Evolutionary conservation across 2,329 filamentous ascomycete species (phyloP).

Genomic region (Calonectria pseudoreteaudii): DNA sequence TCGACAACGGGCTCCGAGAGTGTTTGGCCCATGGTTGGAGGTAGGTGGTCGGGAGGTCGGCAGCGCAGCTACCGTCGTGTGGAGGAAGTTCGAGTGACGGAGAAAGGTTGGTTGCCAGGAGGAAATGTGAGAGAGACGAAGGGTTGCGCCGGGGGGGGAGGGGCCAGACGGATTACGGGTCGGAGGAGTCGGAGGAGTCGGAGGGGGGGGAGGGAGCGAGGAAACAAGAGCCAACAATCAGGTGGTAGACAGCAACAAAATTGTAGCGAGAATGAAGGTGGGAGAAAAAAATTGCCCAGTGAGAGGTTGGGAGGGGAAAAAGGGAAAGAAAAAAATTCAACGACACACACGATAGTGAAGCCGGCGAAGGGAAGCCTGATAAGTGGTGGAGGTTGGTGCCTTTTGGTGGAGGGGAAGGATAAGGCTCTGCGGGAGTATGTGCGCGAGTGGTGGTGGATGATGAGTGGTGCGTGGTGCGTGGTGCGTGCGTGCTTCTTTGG

Average conservation of each 20-base stretch:
- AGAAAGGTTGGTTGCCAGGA: conserved; percentile 29
- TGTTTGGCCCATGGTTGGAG: conserved; percentile 89
- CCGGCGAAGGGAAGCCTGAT: conserved; percentile 30
- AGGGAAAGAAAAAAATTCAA: conserved; percentile 29
- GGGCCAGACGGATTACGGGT: conserved; percentile 25
- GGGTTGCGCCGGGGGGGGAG: conserved; percentile 23
- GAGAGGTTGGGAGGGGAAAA: no score
- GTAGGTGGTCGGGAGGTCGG: conserved; percentile 38
- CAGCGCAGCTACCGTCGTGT: conserved; percentile 41
- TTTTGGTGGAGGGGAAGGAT: conserved; percentile 9
- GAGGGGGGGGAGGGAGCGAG: neutral
- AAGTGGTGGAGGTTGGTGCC: conserved; percentile 13
- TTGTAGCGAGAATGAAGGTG: neutral
- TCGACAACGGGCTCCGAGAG: conserved; percentile 98
- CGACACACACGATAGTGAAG: conserved; percentile 27
- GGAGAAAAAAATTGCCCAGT: neutral
- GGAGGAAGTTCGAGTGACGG: conserved; percentile 26
- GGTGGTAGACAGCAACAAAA: neutral
- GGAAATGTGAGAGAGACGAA: conserved; percentile 27
- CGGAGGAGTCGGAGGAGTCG: conserved; percentile 25
- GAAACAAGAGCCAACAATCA: neutral
- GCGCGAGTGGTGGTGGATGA: conserved; percentile 7
- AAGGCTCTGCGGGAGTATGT: conserved; percentile 28
- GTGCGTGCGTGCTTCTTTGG: neutral
- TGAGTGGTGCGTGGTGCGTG: conserved; percentile 8